Evolutionary conservation across 495 filamentous ascomycete genomes (phyloP).

Genomic region (Apiosordaria backusii): DNA sequence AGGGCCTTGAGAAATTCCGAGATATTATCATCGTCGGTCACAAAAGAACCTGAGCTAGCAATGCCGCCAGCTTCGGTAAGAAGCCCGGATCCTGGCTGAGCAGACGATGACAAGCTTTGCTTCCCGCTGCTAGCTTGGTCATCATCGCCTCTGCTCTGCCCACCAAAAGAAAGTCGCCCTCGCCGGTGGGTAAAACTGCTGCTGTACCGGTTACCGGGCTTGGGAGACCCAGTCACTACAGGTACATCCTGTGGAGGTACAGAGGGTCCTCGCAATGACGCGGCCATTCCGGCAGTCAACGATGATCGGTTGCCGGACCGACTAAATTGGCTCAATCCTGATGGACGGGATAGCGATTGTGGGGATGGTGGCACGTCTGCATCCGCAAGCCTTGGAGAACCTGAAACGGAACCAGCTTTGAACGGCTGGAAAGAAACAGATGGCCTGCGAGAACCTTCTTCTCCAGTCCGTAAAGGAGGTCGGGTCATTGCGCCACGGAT

Average conservation of each 20-base stretch:
- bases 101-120: conserved; percentile 78
- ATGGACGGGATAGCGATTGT: conserved; percentile 50
- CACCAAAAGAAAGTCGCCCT: conserved; percentile 68
- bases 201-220: conserved; percentile 80
- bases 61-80: conserved; percentile 67
- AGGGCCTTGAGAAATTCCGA: conserved; percentile 87
- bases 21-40: conserved; percentile 86
- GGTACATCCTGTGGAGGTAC: conserved; percentile 58
- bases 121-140: conserved; percentile 84
- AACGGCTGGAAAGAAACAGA: conserved; percentile 92
- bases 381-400: conserved; percentile 60
- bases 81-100: conserved; percentile 80
- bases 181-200: conserved; percentile 64
- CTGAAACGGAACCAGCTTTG: conserved; percentile 88
- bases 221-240: conserved; percentile 52
- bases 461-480: conserved; percentile 47
- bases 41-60: conserved; percentile 73
- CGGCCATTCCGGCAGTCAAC: conserved; percentile 61
- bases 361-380: conserved; percentile 56
- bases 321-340: conserved; percentile 51
- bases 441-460: conserved; percentile 50
- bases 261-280: conserved; percentile 55
- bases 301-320: conserved; percentile 67
- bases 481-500: conserved; percentile 35
- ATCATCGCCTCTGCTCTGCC: conserved; percentile 70